Evolutionary conservation across 768 basidiomycete genomes (phyloP).

Genomic region (Flagelloscypha sp.): DNA sequence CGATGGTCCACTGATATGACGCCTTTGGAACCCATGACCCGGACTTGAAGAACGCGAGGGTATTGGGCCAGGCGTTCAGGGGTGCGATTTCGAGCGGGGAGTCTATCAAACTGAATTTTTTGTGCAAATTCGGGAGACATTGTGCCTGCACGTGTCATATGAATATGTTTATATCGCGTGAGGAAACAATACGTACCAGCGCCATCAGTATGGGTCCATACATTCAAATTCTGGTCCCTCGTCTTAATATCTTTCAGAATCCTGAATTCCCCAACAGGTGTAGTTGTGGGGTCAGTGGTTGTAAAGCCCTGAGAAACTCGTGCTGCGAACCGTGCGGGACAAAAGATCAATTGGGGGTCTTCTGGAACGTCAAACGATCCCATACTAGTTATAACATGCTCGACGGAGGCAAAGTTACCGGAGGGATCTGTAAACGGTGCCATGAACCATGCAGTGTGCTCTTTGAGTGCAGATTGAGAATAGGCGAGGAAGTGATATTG

Average conservation of each 20-base stretch:
- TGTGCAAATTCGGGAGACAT: constrained; percentile 47
- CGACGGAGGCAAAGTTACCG: constrained; percentile 28
- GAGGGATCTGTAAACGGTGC: not conserved
- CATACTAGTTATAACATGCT: constrained; percentile 43
- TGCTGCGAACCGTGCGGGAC: constrained; percentile 65
- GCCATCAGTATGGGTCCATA: constrained; percentile 59
- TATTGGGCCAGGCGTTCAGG: constrained; percentile 21
- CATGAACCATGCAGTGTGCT: constrained; percentile 47
- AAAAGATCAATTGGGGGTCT: constrained; percentile 41
- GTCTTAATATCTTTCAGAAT: constrained; percentile 25
- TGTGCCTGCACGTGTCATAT: too few relatives aligned
- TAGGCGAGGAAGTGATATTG: constrained; percentile 60
- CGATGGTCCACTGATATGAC: constrained; percentile 52
- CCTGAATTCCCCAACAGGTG: constrained; percentile 41
- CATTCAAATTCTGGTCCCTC: constrained; percentile 17
- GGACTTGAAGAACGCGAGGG: constrained; percentile 51
- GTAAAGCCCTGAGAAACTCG: constrained; percentile 70
- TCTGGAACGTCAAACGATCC: constrained; percentile 43
- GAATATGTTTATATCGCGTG: too few relatives aligned
- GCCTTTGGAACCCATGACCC: constrained; percentile 59
- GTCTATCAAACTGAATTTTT: constrained; percentile 37
- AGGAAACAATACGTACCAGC: too few relatives aligned
- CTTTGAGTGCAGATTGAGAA: constrained; percentile 67
- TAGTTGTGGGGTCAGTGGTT: constrained; percentile 54
- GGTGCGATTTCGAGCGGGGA: constrained; percentile 26